Evolutionary conservation across 129 eudicot genomes (phyloP).

Genomic region (Helichrysum umbraculigerum): DNA sequence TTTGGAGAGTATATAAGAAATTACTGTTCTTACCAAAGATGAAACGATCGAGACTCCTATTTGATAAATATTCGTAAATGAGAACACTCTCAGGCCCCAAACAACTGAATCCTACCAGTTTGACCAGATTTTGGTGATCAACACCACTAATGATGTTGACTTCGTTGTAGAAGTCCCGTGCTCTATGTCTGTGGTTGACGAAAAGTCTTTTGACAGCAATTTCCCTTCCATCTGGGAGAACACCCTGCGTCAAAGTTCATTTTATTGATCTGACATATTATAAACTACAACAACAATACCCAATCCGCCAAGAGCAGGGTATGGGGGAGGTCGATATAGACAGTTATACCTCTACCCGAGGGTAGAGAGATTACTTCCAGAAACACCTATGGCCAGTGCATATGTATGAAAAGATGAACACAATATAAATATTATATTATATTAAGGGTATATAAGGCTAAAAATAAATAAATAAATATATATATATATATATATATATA

Average conservation of each 20-base stretch:
- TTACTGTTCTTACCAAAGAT: conserved; percentile 50
- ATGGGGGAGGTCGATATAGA: too few relatives aligned
- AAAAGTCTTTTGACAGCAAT: conserved; percentile 93
- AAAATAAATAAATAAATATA: too few relatives aligned
- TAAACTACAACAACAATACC: too few relatives aligned
- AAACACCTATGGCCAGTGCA: too few relatives aligned
- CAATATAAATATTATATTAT: too few relatives aligned
- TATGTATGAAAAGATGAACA: too few relatives aligned
- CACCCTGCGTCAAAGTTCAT: conserved; percentile 49
- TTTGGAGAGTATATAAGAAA: neutral
- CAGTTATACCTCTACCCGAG: too few relatives aligned
- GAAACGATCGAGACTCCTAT: conserved; percentile 71
- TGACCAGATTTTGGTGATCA: conserved; percentile 76
- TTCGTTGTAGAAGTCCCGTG: conserved; percentile 79
- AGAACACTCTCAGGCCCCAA: conserved; percentile 80
- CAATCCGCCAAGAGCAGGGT: too few relatives aligned
- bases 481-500: too few relatives aligned
- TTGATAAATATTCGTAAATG: conserved; percentile 65
- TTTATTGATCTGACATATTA: neutral
- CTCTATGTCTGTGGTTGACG: conserved; percentile 80
- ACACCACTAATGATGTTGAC: conserved; percentile 72
- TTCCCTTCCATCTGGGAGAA: conserved; percentile 73
- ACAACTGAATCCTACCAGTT: conserved; percentile 74
- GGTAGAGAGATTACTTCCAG: too few relatives aligned
- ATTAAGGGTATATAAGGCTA: too few relatives aligned